Base-by-base conservation (phyloP, 352 stramenopile genomes). In the Phytophthora constricta region DNA sequence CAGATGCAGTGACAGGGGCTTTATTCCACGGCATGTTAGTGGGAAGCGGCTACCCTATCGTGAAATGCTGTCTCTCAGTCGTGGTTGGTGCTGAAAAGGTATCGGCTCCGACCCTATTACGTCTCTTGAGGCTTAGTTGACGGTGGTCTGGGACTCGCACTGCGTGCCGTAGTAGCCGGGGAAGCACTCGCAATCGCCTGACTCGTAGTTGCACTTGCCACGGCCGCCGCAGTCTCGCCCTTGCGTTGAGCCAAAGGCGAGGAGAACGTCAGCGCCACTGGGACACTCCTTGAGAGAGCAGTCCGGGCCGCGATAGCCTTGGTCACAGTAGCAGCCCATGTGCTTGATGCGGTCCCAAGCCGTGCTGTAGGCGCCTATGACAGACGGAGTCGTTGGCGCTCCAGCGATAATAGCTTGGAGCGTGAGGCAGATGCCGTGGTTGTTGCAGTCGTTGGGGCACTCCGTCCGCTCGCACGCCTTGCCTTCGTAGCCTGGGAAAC, bases 211-310 rank as follows among this genome's bases (percentile, higher is more conserved):
- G 81, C 97, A 99, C 62, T 97, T 98, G 66, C 97, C 96, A 41
- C 96, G 90, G 17, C 96, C 92, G 28, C 96, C 97, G 72, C 97
- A 99, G 57, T 96, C 87, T 27, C 89, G 83, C 9, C 91, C 95
- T 60, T 98, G 68, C 0, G 14, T 34, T 7, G 58, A 68, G 39
- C 96, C 96, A 65, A 88, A 81, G 17, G 94, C 93, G 2, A 90
- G 74, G 68, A 99, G 75, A 23, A 98, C 84, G 64, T 99, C 96
- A 5, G 59, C 13, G 5, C 91, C 91, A 25, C 93, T 98, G 14
- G 96, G 97, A 58, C 96, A 99, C 68, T 99, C 94, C 71, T 97
- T 96, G 37, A 98, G 78, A 47, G 89, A 98, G 74, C 97, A 99
- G 78, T 99, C 97, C 0, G 96, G 92, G 3, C 97, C 97, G 67